Conservation (phyloP, 2,329 filamentous ascomycete species). For the Aspergillus texensis region DNA sequence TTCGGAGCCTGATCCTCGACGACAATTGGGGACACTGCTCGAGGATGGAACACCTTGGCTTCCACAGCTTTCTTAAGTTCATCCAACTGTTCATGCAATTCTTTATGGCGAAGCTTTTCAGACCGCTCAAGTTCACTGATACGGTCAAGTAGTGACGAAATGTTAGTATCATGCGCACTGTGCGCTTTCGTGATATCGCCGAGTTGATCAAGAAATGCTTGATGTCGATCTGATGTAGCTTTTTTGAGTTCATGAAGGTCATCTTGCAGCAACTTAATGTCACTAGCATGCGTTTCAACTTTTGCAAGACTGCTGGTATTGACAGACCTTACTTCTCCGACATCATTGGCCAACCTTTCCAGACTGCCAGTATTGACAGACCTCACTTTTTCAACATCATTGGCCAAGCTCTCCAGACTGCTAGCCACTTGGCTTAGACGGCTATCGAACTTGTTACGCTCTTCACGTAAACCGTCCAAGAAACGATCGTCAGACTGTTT, state of each 20-base stretch:
- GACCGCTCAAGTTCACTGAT: slow-evolving; percentile 10
- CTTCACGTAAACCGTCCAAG: neutral
- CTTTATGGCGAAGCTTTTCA: neutral
- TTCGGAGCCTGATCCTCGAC: neutral
- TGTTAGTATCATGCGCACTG: neutral
- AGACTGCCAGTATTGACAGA: neutral
- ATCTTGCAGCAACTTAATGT: slow-evolving; percentile 12
- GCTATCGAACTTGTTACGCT: neutral
- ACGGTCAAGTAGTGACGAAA: slow-evolving; percentile 11
- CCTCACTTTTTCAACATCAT: neutral
- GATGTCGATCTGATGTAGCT: neutral
- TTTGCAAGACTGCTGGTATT: neutral
- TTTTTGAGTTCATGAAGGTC: slow-evolving; percentile 9
- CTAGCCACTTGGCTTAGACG: neutral
- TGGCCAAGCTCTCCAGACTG: neutral
- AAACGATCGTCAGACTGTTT: neutral
- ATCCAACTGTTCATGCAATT: slow-evolving; percentile 11
- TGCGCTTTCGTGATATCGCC: slow-evolving; percentile 1
- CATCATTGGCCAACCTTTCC: no score
- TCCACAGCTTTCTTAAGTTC: slow-evolving; percentile 7
- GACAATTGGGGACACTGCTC: neutral
- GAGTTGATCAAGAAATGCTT: slow-evolving; percentile 8
- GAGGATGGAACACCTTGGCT: neutral
- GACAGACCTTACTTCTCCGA: neutral
- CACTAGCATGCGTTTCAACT: neutral